phyloP scores from a whole-genome alignment of 2,329 filamentous ascomycete species.

The Furcasterigmium sp. region DNA sequence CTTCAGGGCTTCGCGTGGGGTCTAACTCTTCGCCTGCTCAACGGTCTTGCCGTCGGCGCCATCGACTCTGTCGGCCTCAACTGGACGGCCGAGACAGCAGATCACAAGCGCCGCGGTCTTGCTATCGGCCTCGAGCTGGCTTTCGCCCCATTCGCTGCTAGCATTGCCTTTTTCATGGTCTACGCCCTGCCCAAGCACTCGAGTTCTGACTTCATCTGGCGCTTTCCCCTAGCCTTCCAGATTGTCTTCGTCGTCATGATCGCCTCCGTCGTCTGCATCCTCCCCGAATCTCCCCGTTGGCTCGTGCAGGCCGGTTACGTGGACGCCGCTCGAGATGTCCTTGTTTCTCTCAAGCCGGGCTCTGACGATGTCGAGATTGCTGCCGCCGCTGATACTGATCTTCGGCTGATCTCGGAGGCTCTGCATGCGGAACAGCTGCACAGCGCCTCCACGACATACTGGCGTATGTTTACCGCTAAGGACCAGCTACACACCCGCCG shows the following conservation, averaged over 20 bases:
- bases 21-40: background rate
- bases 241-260: background rate
- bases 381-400: background rate
- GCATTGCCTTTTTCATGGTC: slow-evolving; percentile 1
- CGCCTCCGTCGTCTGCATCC: background rate
- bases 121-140: background rate
- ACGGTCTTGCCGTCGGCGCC: background rate
- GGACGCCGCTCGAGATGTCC: background rate
- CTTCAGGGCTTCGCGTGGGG: background rate
- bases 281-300: background rate
- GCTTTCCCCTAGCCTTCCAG: background rate
- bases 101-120: background rate
- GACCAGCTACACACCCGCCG: background rate
- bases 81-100: slow-evolving; percentile 2
- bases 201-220: background rate
- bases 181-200: background rate
- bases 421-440: slow-evolving; percentile 1
- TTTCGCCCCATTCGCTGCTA: background rate
- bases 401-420: background rate
- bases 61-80: slow-evolving; percentile 3
- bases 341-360: background rate
- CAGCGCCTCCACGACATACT: background rate
- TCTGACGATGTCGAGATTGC: background rate
- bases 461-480: background rate
- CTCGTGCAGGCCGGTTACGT: background rate